Percentiles rank a stretch among this genome's conserved stretches.
Conservation (phyloP, 331 rosid genomes). For the Rosa hybrid region DNA sequence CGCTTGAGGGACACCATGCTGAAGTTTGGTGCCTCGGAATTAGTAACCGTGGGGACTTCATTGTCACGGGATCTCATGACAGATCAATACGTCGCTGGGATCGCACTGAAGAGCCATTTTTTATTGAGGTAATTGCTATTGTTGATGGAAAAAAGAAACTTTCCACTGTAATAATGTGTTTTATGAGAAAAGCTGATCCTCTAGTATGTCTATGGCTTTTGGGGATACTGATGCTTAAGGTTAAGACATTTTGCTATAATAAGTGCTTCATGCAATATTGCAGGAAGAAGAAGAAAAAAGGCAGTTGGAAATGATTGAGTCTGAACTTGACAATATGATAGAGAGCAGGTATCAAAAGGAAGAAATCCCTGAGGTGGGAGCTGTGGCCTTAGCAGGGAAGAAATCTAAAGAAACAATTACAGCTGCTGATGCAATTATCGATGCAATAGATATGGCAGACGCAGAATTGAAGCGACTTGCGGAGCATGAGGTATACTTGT, state of each 20-base stretch:
- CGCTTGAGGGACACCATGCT: constrained; percentile 97
- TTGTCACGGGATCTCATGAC: constrained; percentile 92
- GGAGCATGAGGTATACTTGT: constrained; percentile 61
- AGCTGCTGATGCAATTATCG: constrained; percentile 80
- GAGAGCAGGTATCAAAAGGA: constrained; percentile 66
- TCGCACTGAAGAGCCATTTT: constrained; percentile 95
- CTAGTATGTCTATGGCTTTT: not conserved
- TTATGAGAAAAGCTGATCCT: constrained; percentile 3
- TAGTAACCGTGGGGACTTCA: constrained; percentile 87
- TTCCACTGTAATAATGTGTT: not conserved
- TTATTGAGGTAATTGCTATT: constrained; percentile 72
- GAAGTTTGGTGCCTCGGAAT: constrained; percentile 87
- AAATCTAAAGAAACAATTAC: constrained; percentile 84
- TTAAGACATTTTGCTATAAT: not conserved
- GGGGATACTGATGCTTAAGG: not conserved
- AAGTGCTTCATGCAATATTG: constrained; percentile 34
- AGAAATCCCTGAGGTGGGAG: constrained; percentile 97
- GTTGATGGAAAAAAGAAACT: not conserved
- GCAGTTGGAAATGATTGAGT: constrained; percentile 70
- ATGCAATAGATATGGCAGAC: constrained; percentile 80
- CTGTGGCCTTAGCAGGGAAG: constrained; percentile 88
- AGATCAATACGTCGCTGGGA: constrained; percentile 98
- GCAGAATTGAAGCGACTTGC: constrained; percentile 59
- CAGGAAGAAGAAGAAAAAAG: constrained; percentile 99
- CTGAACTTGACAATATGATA: constrained; percentile 69